Evolutionary conservation across 306 rosid genomes (phyloP), one percentile per base, ranked within the genome.

Genomic region (Trifolium subterraneum): DNA sequence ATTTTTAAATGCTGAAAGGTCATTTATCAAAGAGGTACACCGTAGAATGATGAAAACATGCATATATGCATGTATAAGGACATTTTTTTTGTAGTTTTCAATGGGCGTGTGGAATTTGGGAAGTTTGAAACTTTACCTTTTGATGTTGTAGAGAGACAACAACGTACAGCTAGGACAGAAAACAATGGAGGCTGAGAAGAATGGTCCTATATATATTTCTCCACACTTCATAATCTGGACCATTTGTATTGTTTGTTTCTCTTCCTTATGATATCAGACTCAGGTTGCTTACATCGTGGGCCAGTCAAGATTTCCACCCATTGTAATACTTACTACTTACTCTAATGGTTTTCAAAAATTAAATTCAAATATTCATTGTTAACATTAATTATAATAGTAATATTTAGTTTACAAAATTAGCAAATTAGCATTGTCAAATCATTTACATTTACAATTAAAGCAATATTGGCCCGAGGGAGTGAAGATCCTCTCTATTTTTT

Each of bases 121-220:
- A 48, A 50, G 15, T 22, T 51, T 42, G 50, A 20, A 36, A 51
- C 4, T 29, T 29, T 25, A 51, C 22, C 12, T 4, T 1, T 31
- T 2, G 4, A 23, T 29, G 59, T 19, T 19, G 74, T 36, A 44
- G 25, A 33, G 63, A 18, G 59, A 63, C 59, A 56, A 13, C 16
- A 76, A 67, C 50, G 15, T 11, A 42, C 80, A 67, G 74, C 80
- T 68, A 58, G 69, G 74, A 68, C 61, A 7, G 60, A 68, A 76
- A 67, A 67, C 51, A 29, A 38, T 33, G 45, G 60, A 27, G 59
- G 44, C 13, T 76, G 12, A n/a, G n/a, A n/a, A n/a, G n/a, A 58
- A 77, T 31, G 80, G 75, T 70, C 76, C 76, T 70, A 23, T 70
- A 59, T 70, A 23, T 70, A 59, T 61, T 60, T 47, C 45, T 69